A percentile compares a stretch with the other conserved stretches of the same genome.
Evolutionary conservation across 2,329 filamentous ascomycete genomes (phyloP).

Genomic region (Cercospora sesami): DNA sequence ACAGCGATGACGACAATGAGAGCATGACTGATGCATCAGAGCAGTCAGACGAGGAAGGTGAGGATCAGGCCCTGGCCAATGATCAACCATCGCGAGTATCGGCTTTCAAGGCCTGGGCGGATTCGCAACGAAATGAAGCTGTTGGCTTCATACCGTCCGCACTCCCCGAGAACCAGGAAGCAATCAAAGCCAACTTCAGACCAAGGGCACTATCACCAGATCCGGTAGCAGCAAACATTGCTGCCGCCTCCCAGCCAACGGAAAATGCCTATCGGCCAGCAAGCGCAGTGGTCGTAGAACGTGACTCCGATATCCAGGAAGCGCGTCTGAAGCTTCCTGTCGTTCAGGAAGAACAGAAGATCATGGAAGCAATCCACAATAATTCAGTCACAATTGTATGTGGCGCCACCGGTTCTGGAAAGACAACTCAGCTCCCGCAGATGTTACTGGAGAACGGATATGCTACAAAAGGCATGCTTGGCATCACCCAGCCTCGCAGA

Average conservation of each 20-base stretch:
- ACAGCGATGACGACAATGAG: neutral
- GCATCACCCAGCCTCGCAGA: slow-evolving; percentile 88
- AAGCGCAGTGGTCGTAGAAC: slow-evolving; percentile 70
- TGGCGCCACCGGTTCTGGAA: slow-evolving; percentile 93
- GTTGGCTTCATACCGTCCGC: slow-evolving; percentile 65
- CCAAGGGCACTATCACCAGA: slow-evolving; percentile 70
- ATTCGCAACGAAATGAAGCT: slow-evolving; percentile 78
- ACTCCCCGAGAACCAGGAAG: slow-evolving; percentile 37
- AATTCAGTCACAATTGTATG: slow-evolving; percentile 88
- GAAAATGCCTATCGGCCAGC: slow-evolving; percentile 65
- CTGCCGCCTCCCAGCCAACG: slow-evolving; percentile 50
- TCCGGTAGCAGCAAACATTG: slow-evolving; percentile 66
- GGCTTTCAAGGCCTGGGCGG: slow-evolving; percentile 93
- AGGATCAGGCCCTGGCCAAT: slow-evolving; percentile 12
- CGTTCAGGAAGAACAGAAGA: slow-evolving; percentile 90
- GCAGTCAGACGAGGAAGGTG: slow-evolving; percentile 39
- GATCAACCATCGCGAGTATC: slow-evolving; percentile 52
- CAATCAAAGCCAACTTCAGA: slow-evolving; percentile 60
- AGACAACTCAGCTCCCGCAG: slow-evolving; percentile 95
- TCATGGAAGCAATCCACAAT: slow-evolving; percentile 97
- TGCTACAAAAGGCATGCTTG: slow-evolving; percentile 81
- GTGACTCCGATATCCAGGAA: slow-evolving; percentile 72
- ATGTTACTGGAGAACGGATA: slow-evolving; percentile 95
- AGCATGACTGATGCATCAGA: neutral
- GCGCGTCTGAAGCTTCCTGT: slow-evolving; percentile 80